Evolutionary conservation across 768 basidiomycete species (phyloP).

Genomic region (Daedaleopsis sinensis): DNA sequence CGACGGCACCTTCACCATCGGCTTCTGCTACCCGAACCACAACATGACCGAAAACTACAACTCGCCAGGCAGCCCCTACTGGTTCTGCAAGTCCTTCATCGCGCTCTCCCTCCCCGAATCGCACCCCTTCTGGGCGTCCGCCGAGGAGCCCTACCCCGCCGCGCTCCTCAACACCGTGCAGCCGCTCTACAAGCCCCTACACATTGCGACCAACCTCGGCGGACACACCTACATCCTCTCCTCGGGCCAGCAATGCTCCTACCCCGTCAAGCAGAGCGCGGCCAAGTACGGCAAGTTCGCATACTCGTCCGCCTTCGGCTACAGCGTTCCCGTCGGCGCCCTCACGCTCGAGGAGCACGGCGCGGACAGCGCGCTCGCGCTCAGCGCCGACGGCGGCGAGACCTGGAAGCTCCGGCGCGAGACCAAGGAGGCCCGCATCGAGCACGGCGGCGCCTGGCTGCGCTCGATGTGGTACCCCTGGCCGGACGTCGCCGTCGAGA

Average conservation of each 20-base stretch:
- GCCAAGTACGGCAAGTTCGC: constrained; percentile 81
- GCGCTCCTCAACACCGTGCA: constrained; percentile 49
- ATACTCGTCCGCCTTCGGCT: constrained; percentile 79
- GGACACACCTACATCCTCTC: constrained; percentile 74
- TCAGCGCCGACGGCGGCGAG: constrained; percentile 72
- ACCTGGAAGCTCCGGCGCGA: constrained; percentile 71
- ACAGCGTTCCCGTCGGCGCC: constrained; percentile 65
- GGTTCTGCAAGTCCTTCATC: constrained; percentile 81
- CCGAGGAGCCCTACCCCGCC: constrained; percentile 67
- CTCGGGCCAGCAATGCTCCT: constrained; percentile 79
- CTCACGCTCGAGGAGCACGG: constrained; percentile 72
- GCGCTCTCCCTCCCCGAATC: constrained; percentile 62
- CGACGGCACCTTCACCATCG: constrained; percentile 74
- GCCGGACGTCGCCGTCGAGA: constrained; percentile 72
- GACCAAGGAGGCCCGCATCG: constrained; percentile 61
- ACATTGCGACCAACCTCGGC: constrained; percentile 64
- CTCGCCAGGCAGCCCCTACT: constrained; percentile 77
- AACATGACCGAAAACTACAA: constrained; percentile 83
- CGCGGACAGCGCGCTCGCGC: constrained; percentile 69
- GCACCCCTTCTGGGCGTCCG: constrained; percentile 73
- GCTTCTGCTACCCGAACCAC: constrained; percentile 70
- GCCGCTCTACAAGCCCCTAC: constrained; percentile 61
- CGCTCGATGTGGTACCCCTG: constrained; percentile 77
- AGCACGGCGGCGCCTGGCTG: constrained; percentile 54
- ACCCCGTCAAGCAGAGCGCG: constrained; percentile 76